Evolutionary conservation across 805 yeast species (phyloP).

Genomic region (Cyberlindnera subsufficiens): DNA sequence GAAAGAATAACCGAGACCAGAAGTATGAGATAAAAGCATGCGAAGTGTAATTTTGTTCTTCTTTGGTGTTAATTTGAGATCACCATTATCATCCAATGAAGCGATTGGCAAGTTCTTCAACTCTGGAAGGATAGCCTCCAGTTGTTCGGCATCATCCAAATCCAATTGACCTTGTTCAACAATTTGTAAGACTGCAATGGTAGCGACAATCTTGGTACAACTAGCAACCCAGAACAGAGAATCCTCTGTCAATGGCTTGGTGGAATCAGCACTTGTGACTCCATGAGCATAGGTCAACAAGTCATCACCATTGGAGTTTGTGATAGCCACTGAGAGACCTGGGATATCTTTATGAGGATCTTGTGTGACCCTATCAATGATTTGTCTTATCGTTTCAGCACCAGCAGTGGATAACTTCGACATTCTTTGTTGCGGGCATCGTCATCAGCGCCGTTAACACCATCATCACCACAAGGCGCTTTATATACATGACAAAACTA

Average conservation of each 20-base stretch:
- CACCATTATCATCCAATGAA: constrained; percentile 20
- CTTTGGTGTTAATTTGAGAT: constrained; percentile 17
- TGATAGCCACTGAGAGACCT: constrained; percentile 8
- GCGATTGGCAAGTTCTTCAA: constrained; percentile 22
- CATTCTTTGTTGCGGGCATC: background rate
- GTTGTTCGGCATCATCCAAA: constrained; percentile 26
- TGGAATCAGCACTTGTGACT: constrained; percentile 12
- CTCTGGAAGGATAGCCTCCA: constrained; percentile 27
- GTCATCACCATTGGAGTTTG: constrained; percentile 11
- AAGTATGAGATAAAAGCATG: constrained; percentile 31
- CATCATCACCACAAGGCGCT: no score
- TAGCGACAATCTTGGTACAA: constrained; percentile 27
- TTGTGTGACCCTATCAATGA: constrained; percentile 3
- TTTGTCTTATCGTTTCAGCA: constrained; percentile 3
- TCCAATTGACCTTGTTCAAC: constrained; percentile 28
- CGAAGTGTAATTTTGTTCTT: constrained; percentile 29
- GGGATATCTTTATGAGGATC: constrained; percentile 9
- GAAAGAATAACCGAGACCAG: constrained; percentile 33
- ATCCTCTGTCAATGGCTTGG: constrained; percentile 17
- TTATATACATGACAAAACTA: no score
- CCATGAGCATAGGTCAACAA: constrained; percentile 19
- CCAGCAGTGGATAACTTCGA: constrained; percentile 4
- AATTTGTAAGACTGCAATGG: constrained; percentile 27
- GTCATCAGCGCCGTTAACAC: no score
- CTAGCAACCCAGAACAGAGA: constrained; percentile 27